Conservation (phyloP, 257 asterid genomes). For the Euphrasia confusa region DNA sequence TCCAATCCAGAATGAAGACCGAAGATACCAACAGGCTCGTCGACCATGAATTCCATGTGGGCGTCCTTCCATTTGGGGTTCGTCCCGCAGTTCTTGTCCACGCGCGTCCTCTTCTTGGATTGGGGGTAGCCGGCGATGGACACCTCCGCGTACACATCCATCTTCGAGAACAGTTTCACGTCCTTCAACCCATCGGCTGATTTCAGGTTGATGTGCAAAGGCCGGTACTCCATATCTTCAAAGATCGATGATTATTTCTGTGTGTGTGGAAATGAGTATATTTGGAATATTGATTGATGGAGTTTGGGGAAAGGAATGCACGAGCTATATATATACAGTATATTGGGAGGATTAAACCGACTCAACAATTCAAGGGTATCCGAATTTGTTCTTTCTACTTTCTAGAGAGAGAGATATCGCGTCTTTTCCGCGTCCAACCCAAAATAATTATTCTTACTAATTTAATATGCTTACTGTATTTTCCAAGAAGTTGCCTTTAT, state of each 20-base stretch:
- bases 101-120: conserved; percentile 34
- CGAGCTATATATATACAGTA: neutral
- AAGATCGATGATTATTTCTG: no score
- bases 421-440: neutral
- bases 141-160: conserved; percentile 51
- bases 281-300: neutral
- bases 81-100: conserved; percentile 46
- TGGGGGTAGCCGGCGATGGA: conserved; percentile 46
- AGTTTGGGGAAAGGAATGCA: neutral
- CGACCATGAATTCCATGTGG: conserved; percentile 50
- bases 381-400: neutral
- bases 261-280: no score
- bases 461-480: no score
- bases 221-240: conserved; percentile 44
- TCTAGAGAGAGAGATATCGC: neutral
- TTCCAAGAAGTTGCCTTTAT: no score
- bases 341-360: neutral
- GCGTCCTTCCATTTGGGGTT: conserved; percentile 42
- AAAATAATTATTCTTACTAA: no score
- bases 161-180: conserved; percentile 40
- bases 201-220: conserved; percentile 36
- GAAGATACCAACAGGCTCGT: no score
- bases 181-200: conserved; percentile 50
- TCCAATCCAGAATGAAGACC: no score
- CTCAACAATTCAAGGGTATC: neutral